Base-by-base conservation (phyloP, 1,284 basidiomycete genomes). In the Leccinum colubrinum region DNA sequence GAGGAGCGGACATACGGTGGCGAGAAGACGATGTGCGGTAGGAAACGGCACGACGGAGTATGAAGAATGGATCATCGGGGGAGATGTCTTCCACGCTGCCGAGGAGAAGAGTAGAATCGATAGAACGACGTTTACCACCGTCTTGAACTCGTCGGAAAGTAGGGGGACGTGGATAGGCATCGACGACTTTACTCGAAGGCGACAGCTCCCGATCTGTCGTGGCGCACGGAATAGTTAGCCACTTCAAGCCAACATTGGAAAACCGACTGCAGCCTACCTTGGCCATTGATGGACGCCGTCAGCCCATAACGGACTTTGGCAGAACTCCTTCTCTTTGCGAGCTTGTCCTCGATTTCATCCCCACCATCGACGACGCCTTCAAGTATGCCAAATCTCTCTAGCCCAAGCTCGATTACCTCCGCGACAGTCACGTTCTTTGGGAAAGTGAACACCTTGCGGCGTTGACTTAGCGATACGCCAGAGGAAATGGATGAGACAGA, bases 341-440 rank as follows among this genome's bases (percentile, higher is more conserved):
- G 78, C 73, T 96, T 95, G 71, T 97, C 95, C 75, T 98, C 97
- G 1, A 98, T 86, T 70, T 98, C 96, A 74, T 99, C 97, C 1
- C 96, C 96, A 1, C 97, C 97, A 73, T 98, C 95, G 1, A 98
- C 96, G 2, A 99, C 94, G 17, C 95, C 97, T 50, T 98, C 97
- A 37, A 86, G 78, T 56, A 99, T 96, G 0, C 96, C 96, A 71
- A 98, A 98, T 58, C 94, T 79, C 70, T 98, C 95, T 64, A 98
- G 73, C 11, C 91, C 92, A 51, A 93, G 81, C 74, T 99, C 97
- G 56, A 98, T 94, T 8, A 96, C 95, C 74, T 99, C 97, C 0
- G 95, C 94, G 1, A 98, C 96, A 0, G 94, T 98, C 30, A 93
- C 89, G 70, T 97, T 98, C 74, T 93, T 92, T 5, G 96, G 94